These are phyloP conservation scores for Mycogone perniciosa DNA, from an alignment of 2,329 filamentous ascomycete genomes.

Conservation along the genomic window DNA sequence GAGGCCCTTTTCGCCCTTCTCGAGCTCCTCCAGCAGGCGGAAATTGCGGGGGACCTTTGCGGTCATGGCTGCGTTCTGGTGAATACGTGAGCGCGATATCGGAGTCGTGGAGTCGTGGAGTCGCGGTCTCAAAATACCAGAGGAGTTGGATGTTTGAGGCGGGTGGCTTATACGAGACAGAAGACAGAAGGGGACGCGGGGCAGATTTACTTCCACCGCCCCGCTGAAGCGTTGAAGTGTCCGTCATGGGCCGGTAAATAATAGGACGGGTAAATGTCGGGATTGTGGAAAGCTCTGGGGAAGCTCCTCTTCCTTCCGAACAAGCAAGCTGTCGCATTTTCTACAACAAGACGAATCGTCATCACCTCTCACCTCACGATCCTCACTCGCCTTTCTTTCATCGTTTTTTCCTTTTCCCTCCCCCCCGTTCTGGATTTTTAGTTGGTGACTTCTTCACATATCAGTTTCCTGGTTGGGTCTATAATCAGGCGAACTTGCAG, in stretches of 20 bases:
- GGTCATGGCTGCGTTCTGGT: constrained; percentile 23
- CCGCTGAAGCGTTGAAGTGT: too few species aligned
- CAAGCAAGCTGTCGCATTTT: constrained; percentile 2
- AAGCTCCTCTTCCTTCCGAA: neutral
- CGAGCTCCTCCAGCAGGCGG: constrained; percentile 89
- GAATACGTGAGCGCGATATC: too few species aligned
- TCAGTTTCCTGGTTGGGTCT: too few species aligned
- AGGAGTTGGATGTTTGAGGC: too few species aligned
- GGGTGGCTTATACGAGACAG: neutral
- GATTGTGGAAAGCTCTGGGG: neutral
- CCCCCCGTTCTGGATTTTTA: neutral
- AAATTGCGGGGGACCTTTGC: constrained; percentile 87
- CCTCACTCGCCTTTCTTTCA: neutral
- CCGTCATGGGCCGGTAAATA: too few species aligned
- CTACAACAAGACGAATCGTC: neutral
- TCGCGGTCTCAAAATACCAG: too few species aligned
- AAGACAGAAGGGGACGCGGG: constrained; percentile 6
- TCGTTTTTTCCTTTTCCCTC: neutral
- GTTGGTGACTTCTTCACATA: neutral
- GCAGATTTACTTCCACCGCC: neutral
- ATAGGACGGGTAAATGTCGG: neutral
- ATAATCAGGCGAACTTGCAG: neutral
- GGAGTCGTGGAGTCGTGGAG: too few species aligned
- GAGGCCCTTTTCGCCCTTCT: constrained; percentile 97
- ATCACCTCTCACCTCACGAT: neutral